Base-by-base conservation (phyloP, 306 rosid genomes). In the Lathyrus aphaca region DNA sequence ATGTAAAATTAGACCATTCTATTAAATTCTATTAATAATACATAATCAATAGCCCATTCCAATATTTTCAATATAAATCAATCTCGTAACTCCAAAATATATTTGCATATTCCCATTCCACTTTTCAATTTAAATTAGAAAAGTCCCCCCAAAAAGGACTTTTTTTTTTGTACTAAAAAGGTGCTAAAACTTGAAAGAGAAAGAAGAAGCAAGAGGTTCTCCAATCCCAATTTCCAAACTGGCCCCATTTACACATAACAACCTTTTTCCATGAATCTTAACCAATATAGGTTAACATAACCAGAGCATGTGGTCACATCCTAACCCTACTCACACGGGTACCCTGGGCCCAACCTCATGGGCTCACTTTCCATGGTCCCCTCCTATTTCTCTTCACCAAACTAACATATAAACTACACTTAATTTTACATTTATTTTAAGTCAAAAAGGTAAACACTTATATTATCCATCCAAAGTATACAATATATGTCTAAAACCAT, bases 221-320 rank as follows among this genome's bases (percentile, higher is more conserved):
- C 59, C 59, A 53, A 21, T 14, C 40, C 64, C 42, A 29, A 57
- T 29, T 37, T n/a, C 8, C 43, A 9, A 6, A 9, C 3, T 32
- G 12, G 14, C 23, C 44, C 66, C 64, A 60, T 7, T 7, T 10
- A 35, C 6, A 37, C 46, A 16, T 32, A 10, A 29, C 66, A 61
- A 61, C 25, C 59, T 53, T 53, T 53, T 53, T 38, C 15, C 10
- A 60, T 60, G 27, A 15, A 60, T 60, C 66, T 38, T 61, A 59
- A 59, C 43, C 65, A 3, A 59, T 15, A 8, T 59, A 30, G 43
- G 65, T 59, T 59, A 59, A 59, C 23, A 59, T 8, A 59, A 59
- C 67, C 49, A 38, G 5, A 18, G 17, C 11, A 39, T 9, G 11
- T 10, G 10, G 67, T 38, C 35, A 62, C 67, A 18, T 21, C 67